Evolutionary conservation across 495 filamentous ascomycete species (phyloP), one percentile per base, ranked within the genome.

Genomic region (Talaromyces nanjingensis): DNA sequence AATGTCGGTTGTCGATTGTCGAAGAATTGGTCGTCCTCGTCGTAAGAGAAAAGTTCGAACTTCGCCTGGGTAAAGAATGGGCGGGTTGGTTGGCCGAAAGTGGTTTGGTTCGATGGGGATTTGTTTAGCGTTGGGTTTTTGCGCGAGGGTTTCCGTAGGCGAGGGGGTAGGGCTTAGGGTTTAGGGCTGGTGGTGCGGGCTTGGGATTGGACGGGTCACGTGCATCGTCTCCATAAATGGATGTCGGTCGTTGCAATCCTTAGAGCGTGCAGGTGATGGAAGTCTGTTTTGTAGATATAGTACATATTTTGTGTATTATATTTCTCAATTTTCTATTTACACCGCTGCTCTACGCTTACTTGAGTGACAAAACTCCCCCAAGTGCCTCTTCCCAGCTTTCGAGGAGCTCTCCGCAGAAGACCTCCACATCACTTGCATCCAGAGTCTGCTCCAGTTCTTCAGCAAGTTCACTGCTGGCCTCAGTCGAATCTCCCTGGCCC

Each of bases 331-430:
- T 14, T 60, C 18, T 60, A 60, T 49, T 4, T 45, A 47, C 18
- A 61, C 33, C 25, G 8, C 18, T 18, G 4, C 1, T n/a, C 22
- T 29, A 20, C 6, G 20, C 39, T 62, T 24, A 62, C 33, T 62
- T 62, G 25, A 62, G 14, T 14, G 45, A 62, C 31, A 80, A 53
- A 42, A 79, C 64, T 11, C 76, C 77, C 18, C 73, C 71, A 25
- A 81, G 71, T 14, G 68, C 77, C 52, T 79, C 76, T 47, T 78
- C 76, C 79, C 79, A 81, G 65, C 79, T 80, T 57, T 81, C 77
- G 72, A 76, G 78, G 67, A 81, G 64, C 49, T 74, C 68, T 22
- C 74, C 77, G 60, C 73, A 77, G 66, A 79, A 78, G 42, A 80
- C 16, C 63, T 81, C 79, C 56, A 80, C 59, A 5, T 68, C 69